These are phyloP conservation scores for Pilobolus umbonatus DNA, from an alignment of 192 early-diverging fungal genomes.

Conservation along the genomic window DNA sequence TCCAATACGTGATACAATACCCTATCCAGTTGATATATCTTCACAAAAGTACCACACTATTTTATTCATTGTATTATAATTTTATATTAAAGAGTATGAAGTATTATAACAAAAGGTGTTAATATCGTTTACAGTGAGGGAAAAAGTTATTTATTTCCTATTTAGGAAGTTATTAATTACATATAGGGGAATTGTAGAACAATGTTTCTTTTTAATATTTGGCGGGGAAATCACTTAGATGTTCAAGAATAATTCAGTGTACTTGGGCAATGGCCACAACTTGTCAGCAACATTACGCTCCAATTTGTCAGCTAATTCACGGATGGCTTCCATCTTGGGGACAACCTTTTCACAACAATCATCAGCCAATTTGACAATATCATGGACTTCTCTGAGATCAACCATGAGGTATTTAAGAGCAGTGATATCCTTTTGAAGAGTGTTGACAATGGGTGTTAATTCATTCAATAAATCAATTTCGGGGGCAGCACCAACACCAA, in stretches of 20 bases:
- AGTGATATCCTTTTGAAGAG: constrained; percentile 53
- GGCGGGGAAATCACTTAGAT: constrained; percentile 36
- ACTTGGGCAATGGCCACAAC: constrained; percentile 96
- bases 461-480: constrained; percentile 68
- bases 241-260: constrained; percentile 86
- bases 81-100: too few relatives aligned
- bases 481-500: constrained; percentile 53
- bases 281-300: constrained; percentile 83
- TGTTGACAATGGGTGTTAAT: constrained; percentile 56
- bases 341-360: constrained; percentile 54
- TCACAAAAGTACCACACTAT: too few relatives aligned
- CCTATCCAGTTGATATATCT: too few relatives aligned
- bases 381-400: constrained; percentile 53
- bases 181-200: background rate
- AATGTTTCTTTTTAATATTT: background rate
- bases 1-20: too few relatives aligned
- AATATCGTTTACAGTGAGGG: too few relatives aligned
- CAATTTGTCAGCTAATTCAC: constrained; percentile 66
- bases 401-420: constrained; percentile 56
- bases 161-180: too few relatives aligned
- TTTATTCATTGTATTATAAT: too few relatives aligned
- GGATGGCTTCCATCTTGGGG: constrained; percentile 69
- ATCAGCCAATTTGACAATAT: constrained; percentile 61
- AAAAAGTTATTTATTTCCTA: too few relatives aligned
- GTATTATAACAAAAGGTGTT: too few relatives aligned